These are phyloP conservation scores for Heliamphora pulchella DNA, from an alignment of 179 eudicot genomes.

Conservation along the genomic window DNA sequence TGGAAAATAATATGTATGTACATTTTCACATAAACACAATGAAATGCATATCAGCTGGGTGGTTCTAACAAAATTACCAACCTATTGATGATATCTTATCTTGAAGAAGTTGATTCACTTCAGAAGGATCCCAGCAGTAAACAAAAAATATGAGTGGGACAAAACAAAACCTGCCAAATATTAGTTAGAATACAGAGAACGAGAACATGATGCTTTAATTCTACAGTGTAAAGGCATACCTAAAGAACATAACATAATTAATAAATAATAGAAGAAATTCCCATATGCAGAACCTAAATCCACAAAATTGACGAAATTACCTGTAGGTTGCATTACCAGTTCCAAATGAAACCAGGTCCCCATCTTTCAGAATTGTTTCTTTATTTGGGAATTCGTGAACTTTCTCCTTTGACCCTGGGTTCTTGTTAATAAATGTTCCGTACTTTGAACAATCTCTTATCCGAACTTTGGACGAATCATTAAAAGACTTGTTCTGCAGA, in stretches of 20 bases:
- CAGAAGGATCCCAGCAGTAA: constrained; percentile 38
- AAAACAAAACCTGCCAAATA: constrained; percentile 59
- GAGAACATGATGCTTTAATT: constrained; percentile 1
- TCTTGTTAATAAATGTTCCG: constrained; percentile 60
- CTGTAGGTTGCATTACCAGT: constrained; percentile 80
- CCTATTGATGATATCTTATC: constrained; percentile 62
- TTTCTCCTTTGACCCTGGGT: constrained; percentile 42
- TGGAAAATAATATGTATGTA: not conserved
- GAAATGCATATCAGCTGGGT: not conserved
- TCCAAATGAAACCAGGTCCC: constrained; percentile 83
- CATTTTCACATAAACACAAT: not conserved
- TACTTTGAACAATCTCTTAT: constrained; percentile 87
- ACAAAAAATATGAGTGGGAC: constrained; percentile 57
- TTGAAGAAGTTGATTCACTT: constrained; percentile 43
- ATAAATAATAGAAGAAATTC: constrained; percentile 3
- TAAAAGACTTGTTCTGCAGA: constrained; percentile 29
- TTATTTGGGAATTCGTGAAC: constrained; percentile 74
- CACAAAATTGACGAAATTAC: constrained; percentile 30
- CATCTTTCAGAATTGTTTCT: constrained; percentile 58
- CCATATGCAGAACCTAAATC: not conserved
- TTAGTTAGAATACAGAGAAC: constrained; percentile 11
- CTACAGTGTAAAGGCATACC: not conserved
- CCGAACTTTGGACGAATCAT: constrained; percentile 42
- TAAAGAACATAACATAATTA: not conserved
- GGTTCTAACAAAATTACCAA: constrained; percentile 26